phyloP scores from a whole-genome alignment of 2,329 filamentous ascomycete genomes.

The Cordyceps farinosa region DNA sequence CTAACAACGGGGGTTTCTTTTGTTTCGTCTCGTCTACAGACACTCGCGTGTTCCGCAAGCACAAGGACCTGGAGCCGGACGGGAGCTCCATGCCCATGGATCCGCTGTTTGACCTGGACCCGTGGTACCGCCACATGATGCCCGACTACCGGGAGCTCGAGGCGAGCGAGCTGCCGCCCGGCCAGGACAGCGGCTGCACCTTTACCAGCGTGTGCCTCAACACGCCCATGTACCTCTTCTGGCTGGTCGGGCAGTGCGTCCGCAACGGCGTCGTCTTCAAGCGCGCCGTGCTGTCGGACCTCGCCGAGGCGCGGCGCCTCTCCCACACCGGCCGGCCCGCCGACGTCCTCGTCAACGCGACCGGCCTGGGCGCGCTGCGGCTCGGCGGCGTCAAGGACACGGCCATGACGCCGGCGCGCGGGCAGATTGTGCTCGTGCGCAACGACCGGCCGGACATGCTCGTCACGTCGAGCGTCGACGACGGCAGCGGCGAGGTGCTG shows the following conservation, averaged over 20 bases:
- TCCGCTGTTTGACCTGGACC: conserved; percentile 60
- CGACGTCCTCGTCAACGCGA: conserved; percentile 78
- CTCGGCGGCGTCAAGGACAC: conserved; percentile 79
- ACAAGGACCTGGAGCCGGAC: conserved; percentile 53
- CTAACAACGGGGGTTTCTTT: conserved; percentile 16
- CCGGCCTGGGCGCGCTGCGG: conserved; percentile 69
- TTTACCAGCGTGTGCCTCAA: conserved; percentile 93
- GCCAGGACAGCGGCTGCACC: conserved; percentile 66
- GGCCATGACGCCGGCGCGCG: conserved; percentile 70
- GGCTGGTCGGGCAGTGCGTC: conserved; percentile 76
- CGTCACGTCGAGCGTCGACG: conserved; percentile 67
- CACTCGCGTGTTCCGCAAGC: conserved; percentile 49
- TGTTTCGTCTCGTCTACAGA: conserved; percentile 34
- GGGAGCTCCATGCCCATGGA: conserved; percentile 53
- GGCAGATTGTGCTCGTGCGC: conserved; percentile 78
- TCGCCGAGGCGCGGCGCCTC: conserved; percentile 59
- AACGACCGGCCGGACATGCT: conserved; percentile 73
- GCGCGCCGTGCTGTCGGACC: conserved; percentile 62
- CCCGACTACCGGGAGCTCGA: conserved; percentile 66
- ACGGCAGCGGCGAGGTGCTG: conserved; percentile 65
- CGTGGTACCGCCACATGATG: conserved; percentile 71
- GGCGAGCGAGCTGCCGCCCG: conserved; percentile 55
- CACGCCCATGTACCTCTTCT: conserved; percentile 80
- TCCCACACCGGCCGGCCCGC: conserved; percentile 54
- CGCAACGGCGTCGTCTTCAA: conserved; percentile 67